A percentile compares a stretch with the other conserved stretches of the same genome.
phyloP scores from a whole-genome alignment of 2,329 filamentous ascomycete species.

The Cercospora zeae-maydis region DNA sequence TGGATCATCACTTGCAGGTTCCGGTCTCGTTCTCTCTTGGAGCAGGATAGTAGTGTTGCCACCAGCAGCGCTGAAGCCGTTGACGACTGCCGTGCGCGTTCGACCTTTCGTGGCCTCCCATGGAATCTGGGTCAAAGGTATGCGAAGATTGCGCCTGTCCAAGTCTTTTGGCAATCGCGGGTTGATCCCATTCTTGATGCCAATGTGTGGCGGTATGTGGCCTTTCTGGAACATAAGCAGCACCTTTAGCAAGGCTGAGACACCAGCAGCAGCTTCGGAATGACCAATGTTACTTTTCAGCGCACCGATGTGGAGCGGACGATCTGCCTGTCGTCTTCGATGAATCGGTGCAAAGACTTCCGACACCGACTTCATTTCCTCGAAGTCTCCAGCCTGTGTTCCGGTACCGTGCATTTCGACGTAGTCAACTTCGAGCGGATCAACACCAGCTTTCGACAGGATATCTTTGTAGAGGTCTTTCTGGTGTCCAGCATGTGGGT shows the following conservation, averaged over 20 bases:
- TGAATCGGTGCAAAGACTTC: conserved; percentile 18
- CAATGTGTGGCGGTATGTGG: conserved; percentile 62
- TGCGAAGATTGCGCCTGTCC: conserved; percentile 55
- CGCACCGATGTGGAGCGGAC: conserved; percentile 26
- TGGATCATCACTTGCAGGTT: conserved; percentile 44
- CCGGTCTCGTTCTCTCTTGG: conserved; percentile 54
- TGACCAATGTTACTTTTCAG: conserved; percentile 35
- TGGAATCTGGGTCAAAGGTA: conserved; percentile 48
- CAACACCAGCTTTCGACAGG: conserved; percentile 14
- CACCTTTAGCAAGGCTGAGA: conserved; percentile 62
- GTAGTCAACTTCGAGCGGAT: conserved; percentile 19
- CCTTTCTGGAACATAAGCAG: conserved; percentile 63
- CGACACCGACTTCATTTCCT: conserved; percentile 19
- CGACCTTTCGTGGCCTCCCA: conserved; percentile 33
- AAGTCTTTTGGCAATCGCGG: conserved; percentile 57
- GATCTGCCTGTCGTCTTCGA: conserved; percentile 2
- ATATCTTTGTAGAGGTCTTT: conserved; percentile 6
- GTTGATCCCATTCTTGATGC: conserved; percentile 64
- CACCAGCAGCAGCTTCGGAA: conserved; percentile 31
- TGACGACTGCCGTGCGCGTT: conserved; percentile 49
- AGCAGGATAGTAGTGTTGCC: conserved; percentile 67
- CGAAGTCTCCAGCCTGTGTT: conserved; percentile 20
- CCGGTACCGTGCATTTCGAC: conserved; percentile 25
- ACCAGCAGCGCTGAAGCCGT: conserved; percentile 69
- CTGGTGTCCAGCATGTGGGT: conserved; percentile 24